Conservation (phyloP, 352 stramenopile species). For the Globisporangium polare region DNA sequence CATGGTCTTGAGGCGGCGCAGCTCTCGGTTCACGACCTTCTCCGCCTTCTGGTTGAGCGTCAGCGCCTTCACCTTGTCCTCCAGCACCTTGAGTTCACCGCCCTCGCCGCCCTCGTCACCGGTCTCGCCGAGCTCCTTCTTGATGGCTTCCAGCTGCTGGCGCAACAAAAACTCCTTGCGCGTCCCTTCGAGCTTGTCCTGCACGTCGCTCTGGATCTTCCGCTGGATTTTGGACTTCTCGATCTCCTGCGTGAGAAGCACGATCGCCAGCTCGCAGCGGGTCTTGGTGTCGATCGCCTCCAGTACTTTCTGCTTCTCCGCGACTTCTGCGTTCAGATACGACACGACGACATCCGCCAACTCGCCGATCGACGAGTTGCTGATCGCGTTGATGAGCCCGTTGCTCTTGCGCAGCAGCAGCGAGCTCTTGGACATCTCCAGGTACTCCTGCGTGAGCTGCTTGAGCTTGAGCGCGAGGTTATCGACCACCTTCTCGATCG, state of each 20-base stretch:
- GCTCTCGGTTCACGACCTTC: constrained; percentile 58
- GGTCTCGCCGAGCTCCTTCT: constrained; percentile 94
- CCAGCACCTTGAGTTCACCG: constrained; percentile 52
- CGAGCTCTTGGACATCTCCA: constrained; percentile 62
- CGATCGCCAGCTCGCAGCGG: constrained; percentile 45
- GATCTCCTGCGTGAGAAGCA: constrained; percentile 50
- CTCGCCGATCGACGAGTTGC: constrained; percentile 51
- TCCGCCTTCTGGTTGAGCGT: constrained; percentile 48
- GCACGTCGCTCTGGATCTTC: constrained; percentile 69
- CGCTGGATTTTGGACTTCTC: constrained; percentile 58
- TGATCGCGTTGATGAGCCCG: constrained; percentile 58
- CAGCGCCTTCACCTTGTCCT: constrained; percentile 52
- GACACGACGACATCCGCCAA: constrained; percentile 71
- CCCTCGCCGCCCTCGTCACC: constrained; percentile 36
- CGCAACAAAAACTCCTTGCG: constrained; percentile 93
- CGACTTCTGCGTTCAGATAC: constrained; percentile 51
- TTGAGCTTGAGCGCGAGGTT: constrained; percentile 47
- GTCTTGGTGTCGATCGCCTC: constrained; percentile 37
- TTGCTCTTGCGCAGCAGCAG: constrained; percentile 51
- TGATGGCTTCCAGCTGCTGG: constrained; percentile 99
- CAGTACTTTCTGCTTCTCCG: constrained; percentile 57
- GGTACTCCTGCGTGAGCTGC: constrained; percentile 58
- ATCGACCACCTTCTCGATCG: constrained; percentile 27
- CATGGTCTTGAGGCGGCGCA: constrained; percentile 72
- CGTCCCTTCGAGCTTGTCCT: constrained; percentile 65